Percentiles rank a stretch among this genome's conserved stretches.
phyloP scores from a whole-genome alignment of 1,284 basidiomycete species.

The Boletus nobilissimus region DNA sequence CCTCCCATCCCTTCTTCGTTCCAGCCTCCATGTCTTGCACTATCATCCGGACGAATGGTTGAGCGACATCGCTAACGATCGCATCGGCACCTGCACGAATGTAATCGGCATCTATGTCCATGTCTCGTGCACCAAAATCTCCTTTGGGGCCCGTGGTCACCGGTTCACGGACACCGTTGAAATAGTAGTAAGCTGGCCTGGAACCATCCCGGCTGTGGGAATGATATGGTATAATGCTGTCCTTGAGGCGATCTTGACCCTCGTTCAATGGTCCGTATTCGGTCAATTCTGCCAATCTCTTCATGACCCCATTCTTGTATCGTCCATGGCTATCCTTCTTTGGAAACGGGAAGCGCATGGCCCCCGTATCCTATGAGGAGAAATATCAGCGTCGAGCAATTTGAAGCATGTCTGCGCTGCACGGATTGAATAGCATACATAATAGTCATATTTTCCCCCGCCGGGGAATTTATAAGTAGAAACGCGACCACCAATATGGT shows the following conservation, averaged over 20 bases:
- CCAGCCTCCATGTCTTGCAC: slow-evolving; percentile 16
- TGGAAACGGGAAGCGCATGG: slow-evolving; percentile 45
- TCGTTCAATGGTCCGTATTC: slow-evolving; percentile 32
- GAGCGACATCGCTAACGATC: slow-evolving; percentile 20
- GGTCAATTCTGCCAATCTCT: slow-evolving; percentile 43
- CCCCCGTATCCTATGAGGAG: slow-evolving; percentile 42
- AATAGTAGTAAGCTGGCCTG: slow-evolving; percentile 26
- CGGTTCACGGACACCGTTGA: slow-evolving; percentile 20
- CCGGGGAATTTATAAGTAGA: slow-evolving; percentile 47
- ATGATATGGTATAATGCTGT: slow-evolving; percentile 30
- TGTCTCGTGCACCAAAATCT: slow-evolving; percentile 24
- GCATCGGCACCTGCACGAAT: slow-evolving; percentile 23
- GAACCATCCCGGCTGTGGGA: not conserved
- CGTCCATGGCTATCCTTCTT: slow-evolving; percentile 26
- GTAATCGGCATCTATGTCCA: slow-evolving; percentile 28
- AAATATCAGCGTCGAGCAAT: not conserved
- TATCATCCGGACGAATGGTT: slow-evolving; percentile 25
- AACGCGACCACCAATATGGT: slow-evolving; percentile 48
- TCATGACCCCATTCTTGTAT: slow-evolving; percentile 43
- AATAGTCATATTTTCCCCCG: slow-evolving; percentile 32
- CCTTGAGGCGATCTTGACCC: slow-evolving; percentile 17
- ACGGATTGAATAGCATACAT: slow-evolving; percentile 12
- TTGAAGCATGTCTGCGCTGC: too few species aligned
- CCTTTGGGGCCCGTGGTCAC: not conserved
- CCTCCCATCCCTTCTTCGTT: slow-evolving; percentile 15